These are phyloP conservation scores for Trichoderma aggressivum DNA, from an alignment of 2,329 filamentous ascomycete species.

Conservation along the genomic window DNA sequence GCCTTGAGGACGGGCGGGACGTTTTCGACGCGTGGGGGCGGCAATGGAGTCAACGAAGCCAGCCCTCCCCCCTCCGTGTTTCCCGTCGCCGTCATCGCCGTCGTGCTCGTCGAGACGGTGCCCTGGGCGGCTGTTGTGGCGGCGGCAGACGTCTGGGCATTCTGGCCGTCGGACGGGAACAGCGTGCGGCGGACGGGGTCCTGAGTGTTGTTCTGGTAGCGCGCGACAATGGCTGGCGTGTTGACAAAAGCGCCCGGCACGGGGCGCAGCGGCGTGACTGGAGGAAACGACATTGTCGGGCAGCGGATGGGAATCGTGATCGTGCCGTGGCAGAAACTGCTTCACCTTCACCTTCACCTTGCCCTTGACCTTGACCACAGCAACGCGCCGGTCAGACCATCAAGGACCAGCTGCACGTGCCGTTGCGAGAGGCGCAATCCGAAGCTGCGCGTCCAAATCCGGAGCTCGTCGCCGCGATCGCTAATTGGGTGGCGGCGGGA, in stretches of 20 bases:
- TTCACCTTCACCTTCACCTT: slow-evolving; percentile 26
- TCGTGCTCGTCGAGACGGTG: slow-evolving; percentile 19
- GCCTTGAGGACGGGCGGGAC: slow-evolving; percentile 74
- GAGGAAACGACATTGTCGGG: slow-evolving; percentile 54
- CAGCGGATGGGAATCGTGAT: slow-evolving; percentile 19
- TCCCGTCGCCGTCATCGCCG: slow-evolving; percentile 28
- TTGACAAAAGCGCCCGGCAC: slow-evolving; percentile 73
- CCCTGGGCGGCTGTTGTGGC: neutral
- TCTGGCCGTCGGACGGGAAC: slow-evolving; percentile 39
- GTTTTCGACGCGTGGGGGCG: slow-evolving; percentile 45
- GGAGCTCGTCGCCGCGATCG: slow-evolving; percentile 18
- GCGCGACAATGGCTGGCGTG: slow-evolving; percentile 62
- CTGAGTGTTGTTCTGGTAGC: slow-evolving; percentile 40
- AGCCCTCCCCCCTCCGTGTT: slow-evolving; percentile 29
- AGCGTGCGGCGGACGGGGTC: slow-evolving; percentile 52
- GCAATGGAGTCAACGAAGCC: slow-evolving; percentile 33
- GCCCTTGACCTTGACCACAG: slow-evolving; percentile 30
- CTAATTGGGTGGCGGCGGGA: slow-evolving; percentile 1
- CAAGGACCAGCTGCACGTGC: slow-evolving; percentile 26
- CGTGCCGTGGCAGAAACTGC: neutral
- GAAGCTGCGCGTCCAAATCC: slow-evolving; percentile 5
- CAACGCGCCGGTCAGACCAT: slow-evolving; percentile 30
- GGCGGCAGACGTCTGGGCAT: slow-evolving; percentile 23
- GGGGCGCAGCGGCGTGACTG: slow-evolving; percentile 65
- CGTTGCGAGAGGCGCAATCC: slow-evolving; percentile 9